phyloP scores from a whole-genome alignment of 2,329 filamentous ascomycete species.

The Eutypella sp. region DNA sequence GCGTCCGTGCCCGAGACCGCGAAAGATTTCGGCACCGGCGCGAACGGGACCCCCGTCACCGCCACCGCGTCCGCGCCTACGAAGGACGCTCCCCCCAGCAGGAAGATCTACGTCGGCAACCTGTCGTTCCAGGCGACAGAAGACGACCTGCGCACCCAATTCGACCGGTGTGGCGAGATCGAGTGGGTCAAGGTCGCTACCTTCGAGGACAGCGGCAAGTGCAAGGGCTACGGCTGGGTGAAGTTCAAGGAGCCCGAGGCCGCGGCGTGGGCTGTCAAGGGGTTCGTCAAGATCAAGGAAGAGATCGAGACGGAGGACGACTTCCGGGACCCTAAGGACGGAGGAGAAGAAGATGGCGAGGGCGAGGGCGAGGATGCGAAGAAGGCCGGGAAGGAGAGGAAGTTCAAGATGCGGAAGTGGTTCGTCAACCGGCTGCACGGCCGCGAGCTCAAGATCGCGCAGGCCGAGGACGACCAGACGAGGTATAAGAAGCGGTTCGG shows the following conservation, averaged over 20 bases:
- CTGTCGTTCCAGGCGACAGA: slow-evolving; percentile 77
- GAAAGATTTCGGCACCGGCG: no score
- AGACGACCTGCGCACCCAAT: slow-evolving; percentile 75
- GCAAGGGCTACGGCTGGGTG: slow-evolving; percentile 96
- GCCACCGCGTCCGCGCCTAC: slow-evolving; percentile 26
- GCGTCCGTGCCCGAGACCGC: no score
- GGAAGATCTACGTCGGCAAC: slow-evolving; percentile 89
- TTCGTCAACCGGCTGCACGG: slow-evolving; percentile 83
- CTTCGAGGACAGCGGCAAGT: slow-evolving; percentile 95
- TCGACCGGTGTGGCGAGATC: slow-evolving; percentile 78
- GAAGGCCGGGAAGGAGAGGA: slow-evolving; percentile 43
- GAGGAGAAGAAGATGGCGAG: slow-evolving; percentile 38
- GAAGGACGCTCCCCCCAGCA: slow-evolving; percentile 57
- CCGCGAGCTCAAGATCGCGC: slow-evolving; percentile 79
- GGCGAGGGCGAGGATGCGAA: slow-evolving; percentile 32
- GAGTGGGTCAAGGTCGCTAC: slow-evolving; percentile 84
- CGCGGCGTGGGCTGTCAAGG: slow-evolving; percentile 72
- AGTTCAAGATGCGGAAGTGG: slow-evolving; percentile 62
- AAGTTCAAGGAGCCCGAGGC: slow-evolving; percentile 77
- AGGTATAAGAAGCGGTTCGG: slow-evolving; percentile 93
- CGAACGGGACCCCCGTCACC: slow-evolving; percentile 7
- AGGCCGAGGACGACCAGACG: slow-evolving; percentile 83
- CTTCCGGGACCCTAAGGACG: slow-evolving; percentile 46
- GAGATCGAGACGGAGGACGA: slow-evolving; percentile 59
- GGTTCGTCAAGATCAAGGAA: slow-evolving; percentile 69